phyloP scores from a whole-genome alignment of 2,329 filamentous ascomycete species.

The Ceratocystis cacaofunesta region DNA sequence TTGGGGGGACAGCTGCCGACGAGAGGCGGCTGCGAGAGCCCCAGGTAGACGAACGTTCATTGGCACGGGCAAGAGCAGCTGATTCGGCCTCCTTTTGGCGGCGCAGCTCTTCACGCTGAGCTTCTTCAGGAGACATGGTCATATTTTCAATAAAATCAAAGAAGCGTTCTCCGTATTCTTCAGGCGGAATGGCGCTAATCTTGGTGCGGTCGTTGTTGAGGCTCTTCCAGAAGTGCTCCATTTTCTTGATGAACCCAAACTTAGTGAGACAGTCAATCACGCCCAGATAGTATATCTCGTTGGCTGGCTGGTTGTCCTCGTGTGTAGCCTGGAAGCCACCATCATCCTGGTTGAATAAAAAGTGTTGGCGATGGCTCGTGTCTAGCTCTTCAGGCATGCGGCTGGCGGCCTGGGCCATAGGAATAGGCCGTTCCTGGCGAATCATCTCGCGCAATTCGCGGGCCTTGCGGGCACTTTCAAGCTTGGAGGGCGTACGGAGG shows the following conservation, averaged over 20 bases:
- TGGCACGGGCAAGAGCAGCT: conserved; percentile 21
- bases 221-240: conserved; percentile 95
- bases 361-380: conserved; percentile 53
- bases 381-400: conserved; percentile 85
- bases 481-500: conserved; percentile 78
- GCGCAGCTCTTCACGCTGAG: conserved; percentile 30
- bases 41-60: conserved; percentile 27
- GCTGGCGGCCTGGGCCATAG: conserved; percentile 66
- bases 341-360: conserved; percentile 86
- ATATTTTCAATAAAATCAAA: conserved; percentile 80
- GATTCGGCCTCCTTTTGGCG: conserved; percentile 38
- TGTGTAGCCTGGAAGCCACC: conserved; percentile 88
- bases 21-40: conserved; percentile 23
- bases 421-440: conserved; percentile 82
- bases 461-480: conserved; percentile 83
- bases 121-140: conserved; percentile 77
- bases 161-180: conserved; percentile 86
- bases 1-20: conserved; percentile 26
- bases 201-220: conserved; percentile 67
- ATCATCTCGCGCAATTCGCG: conserved; percentile 84
- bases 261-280: conserved; percentile 98
- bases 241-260: conserved; percentile 89
- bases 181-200: conserved; percentile 83
- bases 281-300: conserved; percentile 94
- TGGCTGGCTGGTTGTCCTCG: conserved; percentile 67